Percentiles rank a stretch among this genome's conserved stretches.
These are phyloP conservation scores for Umbilicus rupestris DNA, from an alignment of 164 flowering plant species.

Conservation along the genomic window DNA sequence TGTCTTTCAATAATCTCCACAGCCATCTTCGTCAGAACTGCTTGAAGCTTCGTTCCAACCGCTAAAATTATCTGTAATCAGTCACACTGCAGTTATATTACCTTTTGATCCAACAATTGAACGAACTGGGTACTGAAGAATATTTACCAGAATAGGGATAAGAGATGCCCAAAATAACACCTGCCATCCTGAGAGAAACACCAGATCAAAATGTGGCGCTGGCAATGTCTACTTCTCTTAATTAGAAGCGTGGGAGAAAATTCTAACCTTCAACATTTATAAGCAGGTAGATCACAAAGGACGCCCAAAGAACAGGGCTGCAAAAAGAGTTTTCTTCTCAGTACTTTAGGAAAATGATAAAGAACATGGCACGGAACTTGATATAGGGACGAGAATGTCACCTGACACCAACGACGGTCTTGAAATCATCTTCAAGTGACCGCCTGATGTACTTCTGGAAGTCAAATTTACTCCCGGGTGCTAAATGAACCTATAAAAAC, in stretches of 20 bases:
- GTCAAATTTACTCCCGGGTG: conserved; percentile 46
- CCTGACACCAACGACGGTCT: conserved; percentile 59
- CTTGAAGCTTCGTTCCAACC: conserved; percentile 52
- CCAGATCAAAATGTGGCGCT: not conserved
- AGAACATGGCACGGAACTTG: conserved; percentile 1
- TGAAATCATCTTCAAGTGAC: conserved; percentile 60
- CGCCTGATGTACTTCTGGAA: conserved; percentile 58
- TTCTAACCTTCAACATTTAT: conserved; percentile 41
- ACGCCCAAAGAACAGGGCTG: conserved; percentile 47
- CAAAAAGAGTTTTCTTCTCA: conserved; percentile 9
- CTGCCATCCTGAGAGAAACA: conserved; percentile 41
- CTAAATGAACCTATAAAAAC: conserved; percentile 39
- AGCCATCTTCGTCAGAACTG: conserved; percentile 52
- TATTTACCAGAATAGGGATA: conserved; percentile 48
- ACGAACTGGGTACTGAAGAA: conserved; percentile 12
- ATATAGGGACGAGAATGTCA: conserved; percentile 10
- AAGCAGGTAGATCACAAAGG: conserved; percentile 45
- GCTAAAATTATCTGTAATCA: conserved; percentile 36
- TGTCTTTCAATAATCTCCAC: conserved; percentile 38
- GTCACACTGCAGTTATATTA: not conserved
- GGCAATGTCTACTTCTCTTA: not conserved
- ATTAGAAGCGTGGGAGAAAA: not conserved
- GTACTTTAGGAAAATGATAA: not conserved
- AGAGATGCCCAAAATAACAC: conserved; percentile 45
- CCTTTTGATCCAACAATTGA: conserved; percentile 10